phyloP scores from a whole-genome alignment of 2,329 filamentous ascomycete species.

The Trichoderma sp. region DNA sequence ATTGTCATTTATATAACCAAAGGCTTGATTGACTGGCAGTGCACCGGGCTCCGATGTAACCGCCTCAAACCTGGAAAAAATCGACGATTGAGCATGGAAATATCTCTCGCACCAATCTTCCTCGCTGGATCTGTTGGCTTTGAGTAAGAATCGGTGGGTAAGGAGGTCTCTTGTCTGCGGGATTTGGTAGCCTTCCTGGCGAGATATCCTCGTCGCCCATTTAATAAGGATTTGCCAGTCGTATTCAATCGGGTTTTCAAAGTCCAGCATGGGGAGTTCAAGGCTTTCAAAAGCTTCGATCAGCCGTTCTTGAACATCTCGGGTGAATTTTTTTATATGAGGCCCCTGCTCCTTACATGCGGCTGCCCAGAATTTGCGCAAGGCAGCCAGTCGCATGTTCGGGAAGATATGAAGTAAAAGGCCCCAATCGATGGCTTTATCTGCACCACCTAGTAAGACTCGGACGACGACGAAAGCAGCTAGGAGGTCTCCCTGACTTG shows the following conservation, averaged over 20 bases:
- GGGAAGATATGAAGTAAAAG: constrained; percentile 59
- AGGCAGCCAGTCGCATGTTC: constrained; percentile 49
- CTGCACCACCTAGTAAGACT: constrained; percentile 60
- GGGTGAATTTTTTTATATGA: constrained; percentile 55
- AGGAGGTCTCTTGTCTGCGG: constrained; percentile 50
- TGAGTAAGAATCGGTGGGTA: constrained; percentile 44
- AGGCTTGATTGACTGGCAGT: constrained; percentile 26
- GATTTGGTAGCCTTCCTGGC: constrained; percentile 48
- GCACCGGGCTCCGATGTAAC: constrained; percentile 51
- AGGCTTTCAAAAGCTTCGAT: constrained; percentile 65
- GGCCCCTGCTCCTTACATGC: constrained; percentile 53
- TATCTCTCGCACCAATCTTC: constrained; percentile 59
- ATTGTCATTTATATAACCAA: not conserved
- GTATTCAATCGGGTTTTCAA: constrained; percentile 62
- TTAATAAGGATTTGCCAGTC: constrained; percentile 68
- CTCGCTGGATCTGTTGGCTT: constrained; percentile 35
- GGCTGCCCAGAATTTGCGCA: constrained; percentile 58
- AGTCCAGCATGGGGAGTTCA: constrained; percentile 63
- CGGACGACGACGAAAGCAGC: constrained; percentile 60
- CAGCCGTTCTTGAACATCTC: constrained; percentile 66
- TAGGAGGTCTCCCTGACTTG: constrained; percentile 43
- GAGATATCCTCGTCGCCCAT: constrained; percentile 62
- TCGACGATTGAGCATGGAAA: constrained; percentile 54
- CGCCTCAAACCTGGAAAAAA: constrained; percentile 59
- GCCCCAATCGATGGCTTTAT: constrained; percentile 62